Evolutionary conservation across 1,284 basidiomycete genomes (phyloP).

Genomic region (Ceratobasidium sp.): DNA sequence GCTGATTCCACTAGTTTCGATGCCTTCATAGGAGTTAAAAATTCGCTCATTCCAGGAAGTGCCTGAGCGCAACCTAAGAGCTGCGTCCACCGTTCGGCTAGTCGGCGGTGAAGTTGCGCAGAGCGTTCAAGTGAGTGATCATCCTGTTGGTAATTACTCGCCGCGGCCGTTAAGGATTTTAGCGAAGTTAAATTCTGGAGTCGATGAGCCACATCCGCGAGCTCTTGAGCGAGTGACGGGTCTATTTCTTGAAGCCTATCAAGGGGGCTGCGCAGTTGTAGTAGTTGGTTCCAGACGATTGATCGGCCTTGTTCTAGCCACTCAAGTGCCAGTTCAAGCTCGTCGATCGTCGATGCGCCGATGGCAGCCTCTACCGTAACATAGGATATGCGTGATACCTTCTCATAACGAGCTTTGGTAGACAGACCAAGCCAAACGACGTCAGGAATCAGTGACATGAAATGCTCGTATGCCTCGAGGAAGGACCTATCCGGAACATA

Average conservation of each 20-base stretch:
- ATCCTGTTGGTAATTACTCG: no score
- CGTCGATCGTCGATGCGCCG: neutral
- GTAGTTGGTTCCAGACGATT: neutral
- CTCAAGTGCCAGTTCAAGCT: neutral
- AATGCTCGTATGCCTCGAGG: neutral
- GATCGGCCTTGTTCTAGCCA: constrained; percentile 12
- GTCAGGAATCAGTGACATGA: neutral
- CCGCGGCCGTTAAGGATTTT: neutral
- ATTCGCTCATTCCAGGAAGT: neutral
- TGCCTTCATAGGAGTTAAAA: neutral
- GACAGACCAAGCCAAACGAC: neutral
- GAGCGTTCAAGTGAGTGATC: neutral
- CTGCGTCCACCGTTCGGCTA: neutral
- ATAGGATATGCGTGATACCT: neutral
- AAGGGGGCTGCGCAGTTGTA: neutral
- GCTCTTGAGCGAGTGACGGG: neutral
- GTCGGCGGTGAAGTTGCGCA: neutral
- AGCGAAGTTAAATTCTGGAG: neutral
- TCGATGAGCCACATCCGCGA: no score
- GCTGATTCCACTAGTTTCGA: neutral
- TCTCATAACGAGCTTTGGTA: neutral
- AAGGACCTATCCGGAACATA: neutral
- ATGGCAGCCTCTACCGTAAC: neutral
- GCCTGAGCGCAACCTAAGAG: neutral
- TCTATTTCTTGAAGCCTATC: neutral